Evolutionary conservation across 352 stramenopile species (phyloP).

Genomic region (Phytophthora fragariaefolia): DNA sequence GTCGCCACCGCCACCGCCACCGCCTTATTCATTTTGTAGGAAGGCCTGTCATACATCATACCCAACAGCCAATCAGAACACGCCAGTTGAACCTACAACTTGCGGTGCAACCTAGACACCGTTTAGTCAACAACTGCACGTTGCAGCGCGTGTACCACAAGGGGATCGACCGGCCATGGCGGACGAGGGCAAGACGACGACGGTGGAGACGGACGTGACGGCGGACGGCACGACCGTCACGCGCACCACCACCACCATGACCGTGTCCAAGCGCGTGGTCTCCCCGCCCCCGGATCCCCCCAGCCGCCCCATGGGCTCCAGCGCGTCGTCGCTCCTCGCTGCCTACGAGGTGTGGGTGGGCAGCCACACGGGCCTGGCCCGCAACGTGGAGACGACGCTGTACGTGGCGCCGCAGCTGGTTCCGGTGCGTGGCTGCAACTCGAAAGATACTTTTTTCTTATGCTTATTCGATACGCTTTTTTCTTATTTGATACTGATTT

Average conservation of each 20-base stretch:
- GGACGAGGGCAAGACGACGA: slow-evolving; percentile 27
- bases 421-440: slow-evolving; percentile 42
- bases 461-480: too few species aligned
- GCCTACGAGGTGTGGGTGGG: slow-evolving; percentile 77
- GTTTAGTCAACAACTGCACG: slow-evolving; percentile 24
- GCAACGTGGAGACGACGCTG: slow-evolving; percentile 80
- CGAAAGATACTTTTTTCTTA: too few species aligned
- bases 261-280: slow-evolving; percentile 2
- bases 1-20: slow-evolving; percentile 9
- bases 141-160: slow-evolving; percentile 1
- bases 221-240: too few species aligned
- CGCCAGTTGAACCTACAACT: not conserved
- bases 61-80: not conserved
- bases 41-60: not conserved
- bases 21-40: not conserved
- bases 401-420: slow-evolving; percentile 84
- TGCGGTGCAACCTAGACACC: slow-evolving; percentile 2
- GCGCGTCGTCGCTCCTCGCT: slow-evolving; percentile 36
- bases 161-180: slow-evolving; percentile 16
- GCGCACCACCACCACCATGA: too few species aligned
- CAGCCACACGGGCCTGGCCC: slow-evolving; percentile 60
- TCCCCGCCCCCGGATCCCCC: not conserved
- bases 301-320: not conserved
- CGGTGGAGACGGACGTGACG: slow-evolving; percentile 23
- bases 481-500: too few species aligned